These are phyloP conservation scores for Colletotrichum higginsianum DNA, from an alignment of 2,329 filamentous ascomycete species.

Conservation along the genomic window DNA sequence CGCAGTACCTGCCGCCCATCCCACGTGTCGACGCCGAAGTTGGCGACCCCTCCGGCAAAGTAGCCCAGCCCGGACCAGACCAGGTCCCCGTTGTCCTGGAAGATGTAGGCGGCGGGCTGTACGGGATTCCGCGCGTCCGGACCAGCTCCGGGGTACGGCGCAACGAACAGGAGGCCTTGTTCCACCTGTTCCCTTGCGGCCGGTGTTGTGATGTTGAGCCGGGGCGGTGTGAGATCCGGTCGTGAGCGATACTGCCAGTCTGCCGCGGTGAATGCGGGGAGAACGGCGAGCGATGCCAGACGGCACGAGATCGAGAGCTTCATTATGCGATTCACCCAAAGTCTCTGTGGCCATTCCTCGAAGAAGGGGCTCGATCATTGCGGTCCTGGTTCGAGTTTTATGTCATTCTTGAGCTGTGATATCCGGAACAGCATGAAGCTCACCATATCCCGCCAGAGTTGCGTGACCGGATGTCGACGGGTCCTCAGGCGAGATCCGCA, in stretches of 20 bases:
- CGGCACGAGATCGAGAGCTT: too few species aligned
- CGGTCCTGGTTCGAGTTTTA: too few species aligned
- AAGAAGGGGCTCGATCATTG: too few species aligned
- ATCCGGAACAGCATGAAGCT: too few species aligned
- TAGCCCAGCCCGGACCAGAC: conserved; percentile 33
- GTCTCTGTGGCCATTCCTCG: too few species aligned
- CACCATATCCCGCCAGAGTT: too few species aligned
- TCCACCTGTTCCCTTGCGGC: neutral
- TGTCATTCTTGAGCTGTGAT: too few species aligned
- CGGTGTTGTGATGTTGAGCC: conserved; percentile 24
- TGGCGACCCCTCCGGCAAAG: conserved; percentile 27
- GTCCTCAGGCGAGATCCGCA: too few species aligned
- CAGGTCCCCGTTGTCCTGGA: conserved; percentile 28
- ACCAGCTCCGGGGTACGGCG: conserved; percentile 9
- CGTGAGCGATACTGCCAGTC: conserved; percentile 46
- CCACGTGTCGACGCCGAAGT: conserved; percentile 29
- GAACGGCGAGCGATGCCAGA: neutral
- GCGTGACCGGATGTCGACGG: too few species aligned
- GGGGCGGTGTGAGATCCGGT: conserved; percentile 39
- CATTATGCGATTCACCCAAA: too few species aligned
- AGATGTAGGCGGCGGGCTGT: conserved; percentile 22
- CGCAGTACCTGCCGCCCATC: conserved; percentile 13
- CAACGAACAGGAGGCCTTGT: conserved; percentile 20
- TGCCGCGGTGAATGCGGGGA: conserved; percentile 18
- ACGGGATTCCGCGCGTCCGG: neutral